Conservation (phyloP, 805 yeast species). For the Suhomyces sp. region DNA sequence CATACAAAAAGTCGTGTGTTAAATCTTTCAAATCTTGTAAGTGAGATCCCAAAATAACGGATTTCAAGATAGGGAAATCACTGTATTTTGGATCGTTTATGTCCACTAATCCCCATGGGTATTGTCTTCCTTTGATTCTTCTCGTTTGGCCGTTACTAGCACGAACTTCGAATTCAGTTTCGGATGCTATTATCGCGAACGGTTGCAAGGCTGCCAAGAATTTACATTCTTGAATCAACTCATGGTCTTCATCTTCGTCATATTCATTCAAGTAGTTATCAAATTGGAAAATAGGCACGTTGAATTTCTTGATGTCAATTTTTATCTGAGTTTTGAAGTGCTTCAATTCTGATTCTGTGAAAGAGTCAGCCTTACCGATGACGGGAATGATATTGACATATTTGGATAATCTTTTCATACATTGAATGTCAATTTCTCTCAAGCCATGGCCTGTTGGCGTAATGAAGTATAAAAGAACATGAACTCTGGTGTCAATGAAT, state of each 20-base stretch:
- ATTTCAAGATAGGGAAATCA: slow-evolving; percentile 59
- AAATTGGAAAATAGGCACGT: slow-evolving; percentile 78
- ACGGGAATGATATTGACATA: slow-evolving; percentile 84
- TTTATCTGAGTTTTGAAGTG: slow-evolving; percentile 60
- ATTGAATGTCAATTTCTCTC: slow-evolving; percentile 68
- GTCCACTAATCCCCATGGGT: slow-evolving; percentile 75
- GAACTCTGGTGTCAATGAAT: slow-evolving; percentile 75
- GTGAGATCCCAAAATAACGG: slow-evolving; percentile 80
- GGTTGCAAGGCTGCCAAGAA: slow-evolving; percentile 66
- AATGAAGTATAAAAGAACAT: slow-evolving; percentile 74
- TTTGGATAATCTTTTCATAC: slow-evolving; percentile 66
- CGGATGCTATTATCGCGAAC: slow-evolving; percentile 70
- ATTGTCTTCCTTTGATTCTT: slow-evolving; percentile 57
- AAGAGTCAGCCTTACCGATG: slow-evolving; percentile 75
- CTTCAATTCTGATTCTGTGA: slow-evolving; percentile 64
- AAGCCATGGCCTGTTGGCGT: slow-evolving; percentile 80
- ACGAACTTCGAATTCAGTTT: slow-evolving; percentile 48
- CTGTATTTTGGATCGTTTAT: slow-evolving; percentile 51
- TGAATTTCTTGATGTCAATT: slow-evolving; percentile 63
- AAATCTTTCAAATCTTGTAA: slow-evolving; percentile 77
- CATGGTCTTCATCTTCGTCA: slow-evolving; percentile 76
- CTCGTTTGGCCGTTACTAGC: slow-evolving; percentile 42
- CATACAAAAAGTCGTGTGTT: slow-evolving; percentile 74
- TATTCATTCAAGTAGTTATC: slow-evolving; percentile 46
- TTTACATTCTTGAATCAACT: slow-evolving; percentile 67